phyloP scores from a whole-genome alignment of 768 basidiomycete genomes.

The Tricholoma bakamatsutake region DNA sequence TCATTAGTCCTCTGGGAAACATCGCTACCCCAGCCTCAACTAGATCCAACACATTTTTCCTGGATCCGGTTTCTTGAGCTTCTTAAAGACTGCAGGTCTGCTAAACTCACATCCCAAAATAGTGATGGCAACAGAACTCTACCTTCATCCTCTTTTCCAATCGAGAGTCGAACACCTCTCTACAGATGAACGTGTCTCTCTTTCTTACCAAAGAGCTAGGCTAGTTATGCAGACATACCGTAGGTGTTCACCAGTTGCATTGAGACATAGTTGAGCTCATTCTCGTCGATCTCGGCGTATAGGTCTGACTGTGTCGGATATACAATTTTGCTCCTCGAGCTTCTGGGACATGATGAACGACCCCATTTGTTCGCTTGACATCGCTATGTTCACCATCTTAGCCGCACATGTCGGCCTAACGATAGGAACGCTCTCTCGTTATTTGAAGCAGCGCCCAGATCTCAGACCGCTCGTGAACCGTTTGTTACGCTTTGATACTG shows the following conservation, averaged over 20 bases:
- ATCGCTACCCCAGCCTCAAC: neutral
- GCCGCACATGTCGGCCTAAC: slow-evolving; percentile 46
- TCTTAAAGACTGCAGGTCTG: slow-evolving; percentile 2
- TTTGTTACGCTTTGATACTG: slow-evolving; percentile 46
- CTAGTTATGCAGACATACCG: slow-evolving; percentile 46
- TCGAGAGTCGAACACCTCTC: slow-evolving; percentile 37
- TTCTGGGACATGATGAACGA: slow-evolving; percentile 53
- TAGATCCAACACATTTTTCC: neutral
- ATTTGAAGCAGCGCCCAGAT: slow-evolving; percentile 43
- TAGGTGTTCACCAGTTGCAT: slow-evolving; percentile 18
- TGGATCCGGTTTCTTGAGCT: slow-evolving; percentile 11
- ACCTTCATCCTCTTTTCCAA: slow-evolving; percentile 42
- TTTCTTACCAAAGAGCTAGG: slow-evolving; percentile 46
- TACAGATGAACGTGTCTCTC: slow-evolving; percentile 37
- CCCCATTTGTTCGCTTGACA: slow-evolving; percentile 44
- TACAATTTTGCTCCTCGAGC: slow-evolving; percentile 40
- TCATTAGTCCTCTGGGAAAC: neutral
- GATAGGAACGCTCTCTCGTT: slow-evolving; percentile 49
- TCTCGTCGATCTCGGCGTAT: slow-evolving; percentile 5
- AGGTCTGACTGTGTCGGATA: slow-evolving; percentile 41
- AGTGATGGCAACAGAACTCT: slow-evolving; percentile 32
- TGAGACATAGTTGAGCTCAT: neutral
- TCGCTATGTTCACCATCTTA: slow-evolving; percentile 48
- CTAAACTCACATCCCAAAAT: neutral
- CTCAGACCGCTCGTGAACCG: slow-evolving; percentile 41